Evolutionary conservation across 768 basidiomycete species (phyloP), one percentile per base, ranked within the genome.

Genomic region (Hortiboletus flavorubellus): DNA sequence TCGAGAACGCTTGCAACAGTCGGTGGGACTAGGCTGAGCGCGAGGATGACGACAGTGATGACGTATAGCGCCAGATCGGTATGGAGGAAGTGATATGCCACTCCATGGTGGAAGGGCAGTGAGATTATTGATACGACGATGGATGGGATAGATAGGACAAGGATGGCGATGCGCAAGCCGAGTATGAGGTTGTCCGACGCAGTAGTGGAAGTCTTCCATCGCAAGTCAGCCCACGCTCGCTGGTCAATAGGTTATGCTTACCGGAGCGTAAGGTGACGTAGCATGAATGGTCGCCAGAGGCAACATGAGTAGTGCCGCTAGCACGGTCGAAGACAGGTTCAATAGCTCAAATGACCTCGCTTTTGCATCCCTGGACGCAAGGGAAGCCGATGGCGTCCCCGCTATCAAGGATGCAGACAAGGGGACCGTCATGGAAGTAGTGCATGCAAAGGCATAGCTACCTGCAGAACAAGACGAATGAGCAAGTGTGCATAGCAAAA

Each of bases 391-490:
- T n/a, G 61, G n/a, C 7, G 44, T 52, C 14, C 60, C 71, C 29
- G 78, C 78, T 54, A 78, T 78, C 49, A 88, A 68, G 4, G 86
- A 81, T 37, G 82, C 75, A 58, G 87, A 88, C 50, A 89, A 68
- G 18, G 85, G 80, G 16, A 89, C 74, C 5, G 89, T 87, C 55
- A 80, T 79, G 7, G 82, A 73, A 1, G 87, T 83, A 16, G 84
- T 77, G 63, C 87, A 89, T 12, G 83, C 74, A 65, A 90, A 89
- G 9, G 82, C 80, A n/a, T 65, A 30, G 18, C 78, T 78, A 47
- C 80, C 86, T 89, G 54, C 56, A 31, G 30, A 41, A 51, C 35
- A 35, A 9, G 23, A 43, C 14, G 10, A 15, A 49, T 61, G 54
- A 55, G 56, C 52, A 46, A 30, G 38, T 16, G 46, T 2, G 15